phyloP scores from a whole-genome alignment of 768 basidiomycete genomes.

The Naganishia friedmannii region DNA sequence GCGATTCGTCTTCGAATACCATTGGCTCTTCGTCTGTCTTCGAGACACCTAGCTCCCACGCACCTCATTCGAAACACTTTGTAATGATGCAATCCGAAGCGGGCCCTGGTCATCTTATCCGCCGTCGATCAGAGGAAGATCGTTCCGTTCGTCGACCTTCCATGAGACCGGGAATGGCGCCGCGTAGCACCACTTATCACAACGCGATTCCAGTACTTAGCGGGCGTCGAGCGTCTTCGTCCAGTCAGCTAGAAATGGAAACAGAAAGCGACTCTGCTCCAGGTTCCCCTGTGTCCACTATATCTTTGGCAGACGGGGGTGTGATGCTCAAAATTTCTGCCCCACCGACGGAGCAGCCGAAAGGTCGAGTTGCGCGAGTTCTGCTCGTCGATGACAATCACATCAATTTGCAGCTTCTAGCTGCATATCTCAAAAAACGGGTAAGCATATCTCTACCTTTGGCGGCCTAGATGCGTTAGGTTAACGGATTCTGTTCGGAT shows the following conservation, averaged over 20 bases:
- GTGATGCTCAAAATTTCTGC: slow-evolving; percentile 69
- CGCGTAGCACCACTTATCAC: slow-evolving; percentile 57
- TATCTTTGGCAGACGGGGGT: slow-evolving; percentile 56
- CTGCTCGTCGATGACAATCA: slow-evolving; percentile 87
- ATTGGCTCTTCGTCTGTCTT: slow-evolving; percentile 18
- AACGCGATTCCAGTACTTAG: slow-evolving; percentile 29
- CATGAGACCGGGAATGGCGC: slow-evolving; percentile 58
- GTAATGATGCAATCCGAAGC: slow-evolving; percentile 16
- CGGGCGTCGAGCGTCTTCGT: slow-evolving; percentile 12
- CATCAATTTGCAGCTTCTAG: slow-evolving; percentile 79
- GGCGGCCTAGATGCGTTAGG: neutral
- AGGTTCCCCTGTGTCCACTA: slow-evolving; percentile 50
- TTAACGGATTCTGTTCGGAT: neutral
- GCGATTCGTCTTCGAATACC: slow-evolving; percentile 20
- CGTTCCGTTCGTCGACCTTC: slow-evolving; percentile 6
- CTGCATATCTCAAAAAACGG: slow-evolving; percentile 54
- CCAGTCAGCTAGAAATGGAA: slow-evolving; percentile 28
- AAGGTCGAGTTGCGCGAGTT: slow-evolving; percentile 60
- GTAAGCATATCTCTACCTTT: slow-evolving; percentile 34
- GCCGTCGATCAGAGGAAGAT: slow-evolving; percentile 51
- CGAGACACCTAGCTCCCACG: slow-evolving; percentile 15
- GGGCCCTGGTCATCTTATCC: slow-evolving; percentile 31
- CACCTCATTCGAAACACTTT: slow-evolving; percentile 23
- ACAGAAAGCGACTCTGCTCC: slow-evolving; percentile 39
- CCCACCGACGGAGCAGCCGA: slow-evolving; percentile 59